phyloP scores from a whole-genome alignment of 192 early-diverging fungal species.

The Podila epigama region DNA sequence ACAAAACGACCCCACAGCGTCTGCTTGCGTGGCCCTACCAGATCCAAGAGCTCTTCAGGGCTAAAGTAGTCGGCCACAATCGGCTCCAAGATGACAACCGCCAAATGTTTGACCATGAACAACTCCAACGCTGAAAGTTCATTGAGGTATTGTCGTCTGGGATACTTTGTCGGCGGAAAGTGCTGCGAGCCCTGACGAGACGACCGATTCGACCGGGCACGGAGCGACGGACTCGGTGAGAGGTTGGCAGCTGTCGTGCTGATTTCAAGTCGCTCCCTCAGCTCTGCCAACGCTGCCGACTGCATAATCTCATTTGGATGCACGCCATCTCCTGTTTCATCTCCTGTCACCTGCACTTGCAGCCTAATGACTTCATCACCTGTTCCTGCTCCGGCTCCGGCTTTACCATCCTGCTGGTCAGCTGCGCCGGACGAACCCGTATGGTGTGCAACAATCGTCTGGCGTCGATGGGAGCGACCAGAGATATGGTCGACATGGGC shows the following conservation, averaged over 20 bases:
- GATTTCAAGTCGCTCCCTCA: constrained; percentile 34
- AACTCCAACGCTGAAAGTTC: constrained; percentile 81
- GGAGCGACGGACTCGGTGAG: constrained; percentile 23
- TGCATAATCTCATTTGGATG: not conserved
- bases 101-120: constrained; percentile 86
- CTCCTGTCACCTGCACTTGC: constrained; percentile 37
- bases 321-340: not conserved
- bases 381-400: not conserved
- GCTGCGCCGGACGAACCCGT: constrained; percentile 13
- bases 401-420: not conserved
- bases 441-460: constrained; percentile 59
- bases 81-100: constrained; percentile 76
- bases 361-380: constrained; percentile 12
- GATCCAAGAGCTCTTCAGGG: constrained; percentile 76
- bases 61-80: constrained; percentile 73
- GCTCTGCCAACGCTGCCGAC: constrained; percentile 20
- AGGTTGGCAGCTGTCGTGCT: constrained; percentile 30
- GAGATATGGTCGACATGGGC: constrained; percentile 57
- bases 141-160: constrained; percentile 58
- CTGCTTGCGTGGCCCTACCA: constrained; percentile 79
- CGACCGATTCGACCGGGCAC: not conserved
- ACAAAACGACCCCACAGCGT: constrained; percentile 79
- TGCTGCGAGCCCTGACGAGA: constrained; percentile 15
- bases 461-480: constrained; percentile 55
- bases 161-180: not conserved